Conservation (phyloP, 2,329 filamentous ascomycete species). For the Aureobasidium leucospermi region DNA sequence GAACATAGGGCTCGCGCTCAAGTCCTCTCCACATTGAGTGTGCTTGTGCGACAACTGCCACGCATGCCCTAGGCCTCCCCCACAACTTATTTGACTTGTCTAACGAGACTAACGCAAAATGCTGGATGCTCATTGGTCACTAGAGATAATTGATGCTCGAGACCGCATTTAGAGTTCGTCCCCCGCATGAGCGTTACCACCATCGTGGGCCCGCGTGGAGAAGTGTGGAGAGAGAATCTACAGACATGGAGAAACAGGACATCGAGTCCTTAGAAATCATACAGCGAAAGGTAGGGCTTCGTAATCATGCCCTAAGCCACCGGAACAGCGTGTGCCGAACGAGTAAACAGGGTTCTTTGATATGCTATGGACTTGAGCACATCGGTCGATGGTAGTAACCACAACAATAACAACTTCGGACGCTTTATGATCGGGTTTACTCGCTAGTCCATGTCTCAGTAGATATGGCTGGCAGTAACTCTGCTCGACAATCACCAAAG, state of each 20-base stretch:
- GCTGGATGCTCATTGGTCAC: neutral
- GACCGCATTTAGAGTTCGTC: neutral
- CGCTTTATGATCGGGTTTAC: neutral
- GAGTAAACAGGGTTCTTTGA: neutral
- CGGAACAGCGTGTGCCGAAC: neutral
- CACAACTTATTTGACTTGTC: neutral
- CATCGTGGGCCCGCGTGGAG: neutral
- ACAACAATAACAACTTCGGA: neutral
- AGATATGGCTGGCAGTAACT: conserved; percentile 24
- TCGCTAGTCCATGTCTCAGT: conserved; percentile 10
- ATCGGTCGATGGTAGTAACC: no score
- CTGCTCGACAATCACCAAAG: conserved; percentile 35
- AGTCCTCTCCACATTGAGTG: neutral
- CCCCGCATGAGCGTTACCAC: neutral
- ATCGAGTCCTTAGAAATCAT: neutral
- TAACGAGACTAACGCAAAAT: neutral
- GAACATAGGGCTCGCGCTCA: neutral
- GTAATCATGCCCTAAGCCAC: neutral
- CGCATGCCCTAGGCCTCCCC: neutral
- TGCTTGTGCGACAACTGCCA: no score
- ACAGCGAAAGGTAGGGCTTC: neutral
- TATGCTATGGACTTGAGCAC: neutral
- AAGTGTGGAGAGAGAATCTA: neutral
- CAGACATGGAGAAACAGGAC: neutral
- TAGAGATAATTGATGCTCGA: neutral